phyloP scores from a whole-genome alignment of 169 alveolate species.

The Eimeria maxima region DNA sequence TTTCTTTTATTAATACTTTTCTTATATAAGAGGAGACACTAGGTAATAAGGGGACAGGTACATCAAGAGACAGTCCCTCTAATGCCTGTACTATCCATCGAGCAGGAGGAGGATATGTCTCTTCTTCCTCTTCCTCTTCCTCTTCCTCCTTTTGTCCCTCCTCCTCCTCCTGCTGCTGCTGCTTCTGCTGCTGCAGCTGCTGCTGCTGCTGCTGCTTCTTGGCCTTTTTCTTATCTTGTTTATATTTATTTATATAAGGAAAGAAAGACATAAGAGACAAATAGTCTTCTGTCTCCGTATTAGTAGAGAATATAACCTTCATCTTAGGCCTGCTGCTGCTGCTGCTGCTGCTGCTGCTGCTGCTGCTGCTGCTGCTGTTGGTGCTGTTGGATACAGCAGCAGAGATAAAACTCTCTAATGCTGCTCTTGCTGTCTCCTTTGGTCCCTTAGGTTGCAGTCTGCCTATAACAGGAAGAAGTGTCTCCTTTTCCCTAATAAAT shows the following conservation, averaged over 20 bases:
- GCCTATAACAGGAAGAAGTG: not conserved
- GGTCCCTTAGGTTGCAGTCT: not conserved
- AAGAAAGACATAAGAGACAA: not conserved
- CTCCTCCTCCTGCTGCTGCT: too few species aligned
- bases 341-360: too few species aligned
- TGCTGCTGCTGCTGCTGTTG: too few species aligned
- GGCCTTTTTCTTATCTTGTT: too few species aligned
- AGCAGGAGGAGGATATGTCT: conserved; percentile 1
- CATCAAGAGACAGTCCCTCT: not conserved
- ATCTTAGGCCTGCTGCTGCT: not conserved
- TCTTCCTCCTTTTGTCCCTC: not conserved
- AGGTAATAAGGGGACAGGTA: not conserved
- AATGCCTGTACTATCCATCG: not conserved
- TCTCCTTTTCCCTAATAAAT: not conserved
- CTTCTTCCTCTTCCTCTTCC: not conserved
- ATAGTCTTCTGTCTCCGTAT: not conserved
- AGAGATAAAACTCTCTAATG: not conserved
- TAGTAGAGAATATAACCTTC: not conserved
- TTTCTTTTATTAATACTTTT: not conserved
- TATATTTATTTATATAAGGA: not conserved
- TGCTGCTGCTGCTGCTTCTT: too few species aligned
- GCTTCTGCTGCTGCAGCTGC: too few species aligned
- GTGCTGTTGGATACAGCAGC: conserved; percentile 19
- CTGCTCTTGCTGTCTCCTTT: not conserved
- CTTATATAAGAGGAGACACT: not conserved